Evolutionary conservation across 2,329 filamentous ascomycete genomes (phyloP).

Genomic region (Fusarium longipes): DNA sequence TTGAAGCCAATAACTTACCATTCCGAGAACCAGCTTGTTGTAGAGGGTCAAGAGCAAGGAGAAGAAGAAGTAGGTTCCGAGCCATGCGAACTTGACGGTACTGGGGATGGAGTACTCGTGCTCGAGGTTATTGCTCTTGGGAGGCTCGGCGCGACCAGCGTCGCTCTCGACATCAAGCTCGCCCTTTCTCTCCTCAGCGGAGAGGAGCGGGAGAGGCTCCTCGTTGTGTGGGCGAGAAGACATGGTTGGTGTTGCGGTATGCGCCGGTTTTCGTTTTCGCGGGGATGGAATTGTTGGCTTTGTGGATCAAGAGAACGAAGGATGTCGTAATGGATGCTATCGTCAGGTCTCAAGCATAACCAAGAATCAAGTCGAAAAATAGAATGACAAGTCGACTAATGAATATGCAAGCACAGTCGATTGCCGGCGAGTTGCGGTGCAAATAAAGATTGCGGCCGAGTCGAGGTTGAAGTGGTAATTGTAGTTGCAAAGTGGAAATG

Average conservation of each 20-base stretch:
- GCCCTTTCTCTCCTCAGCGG: constrained; percentile 50
- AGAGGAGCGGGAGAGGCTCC: constrained; percentile 49
- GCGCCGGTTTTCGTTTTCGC: constrained; percentile 22
- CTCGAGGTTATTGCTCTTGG: constrained; percentile 52
- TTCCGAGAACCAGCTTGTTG: constrained; percentile 68
- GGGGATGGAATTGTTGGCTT: constrained; percentile 18
- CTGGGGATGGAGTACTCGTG: constrained; percentile 59
- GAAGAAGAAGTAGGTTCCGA: constrained; percentile 64
- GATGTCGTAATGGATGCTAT: constrained; percentile 11
- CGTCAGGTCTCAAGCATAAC: constrained; percentile 25
- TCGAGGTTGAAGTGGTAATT: constrained; percentile 21
- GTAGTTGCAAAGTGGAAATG: constrained; percentile 38
- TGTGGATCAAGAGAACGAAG: neutral
- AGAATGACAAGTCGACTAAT: constrained; percentile 15
- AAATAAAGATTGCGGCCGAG: constrained; percentile 20
- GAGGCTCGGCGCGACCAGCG: constrained; percentile 44
- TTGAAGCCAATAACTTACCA: constrained; percentile 51
- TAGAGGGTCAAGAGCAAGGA: constrained; percentile 64
- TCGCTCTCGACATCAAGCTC: constrained; percentile 50
- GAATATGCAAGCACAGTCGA: constrained; percentile 25
- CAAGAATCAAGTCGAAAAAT: neutral
- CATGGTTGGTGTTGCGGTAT: constrained; percentile 45
- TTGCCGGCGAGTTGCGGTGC: constrained; percentile 26
- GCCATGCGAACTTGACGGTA: constrained; percentile 61
- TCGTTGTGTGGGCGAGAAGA: constrained; percentile 49